These are phyloP conservation scores for Rhodofomes roseus DNA, from an alignment of 1,284 basidiomycete genomes.

Conservation along the genomic window DNA sequence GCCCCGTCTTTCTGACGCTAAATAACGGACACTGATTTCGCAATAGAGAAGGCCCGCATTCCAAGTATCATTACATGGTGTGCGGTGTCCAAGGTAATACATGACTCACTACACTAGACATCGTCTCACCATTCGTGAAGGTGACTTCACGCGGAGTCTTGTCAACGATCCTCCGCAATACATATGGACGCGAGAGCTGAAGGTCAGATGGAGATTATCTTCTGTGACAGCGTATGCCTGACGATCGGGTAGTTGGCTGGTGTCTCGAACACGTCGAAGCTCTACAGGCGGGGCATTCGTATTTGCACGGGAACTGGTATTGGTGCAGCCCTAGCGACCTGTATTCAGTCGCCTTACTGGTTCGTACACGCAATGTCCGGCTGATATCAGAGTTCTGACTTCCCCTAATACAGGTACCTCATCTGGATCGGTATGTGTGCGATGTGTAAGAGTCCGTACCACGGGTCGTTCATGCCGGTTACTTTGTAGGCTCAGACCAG, in stretches of 20 bases:
- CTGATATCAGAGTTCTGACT: background rate
- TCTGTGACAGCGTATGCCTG: background rate
- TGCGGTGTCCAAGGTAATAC: slow-evolving; percentile 68
- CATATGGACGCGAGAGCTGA: slow-evolving; percentile 71
- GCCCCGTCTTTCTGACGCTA: slow-evolving; percentile 1
- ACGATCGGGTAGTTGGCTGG: slow-evolving; percentile 56
- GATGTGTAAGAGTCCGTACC: background rate
- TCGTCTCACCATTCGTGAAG: slow-evolving; percentile 23
- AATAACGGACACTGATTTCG: slow-evolving; percentile 11
- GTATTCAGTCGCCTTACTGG: slow-evolving; percentile 68
- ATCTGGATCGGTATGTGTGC: slow-evolving; percentile 65
- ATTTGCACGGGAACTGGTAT: slow-evolving; percentile 78
- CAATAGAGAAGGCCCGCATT: slow-evolving; percentile 58
- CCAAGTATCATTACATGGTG: slow-evolving; percentile 74
- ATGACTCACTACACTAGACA: slow-evolving; percentile 1
- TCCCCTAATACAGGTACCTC: slow-evolving; percentile 60
- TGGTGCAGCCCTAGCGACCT: slow-evolving; percentile 72
- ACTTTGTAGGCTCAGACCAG: slow-evolving; percentile 60
- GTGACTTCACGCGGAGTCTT: slow-evolving; percentile 69
- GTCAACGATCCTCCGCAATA: slow-evolving; percentile 64
- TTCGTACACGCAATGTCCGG: slow-evolving; percentile 29
- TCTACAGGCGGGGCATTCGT: slow-evolving; percentile 74
- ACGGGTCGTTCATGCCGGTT: background rate
- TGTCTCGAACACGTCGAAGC: slow-evolving; percentile 70
- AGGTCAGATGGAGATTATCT: slow-evolving; percentile 37